Base-by-base conservation (phyloP, 2,329 filamentous ascomycete genomes). In the Botrytis porri region DNA sequence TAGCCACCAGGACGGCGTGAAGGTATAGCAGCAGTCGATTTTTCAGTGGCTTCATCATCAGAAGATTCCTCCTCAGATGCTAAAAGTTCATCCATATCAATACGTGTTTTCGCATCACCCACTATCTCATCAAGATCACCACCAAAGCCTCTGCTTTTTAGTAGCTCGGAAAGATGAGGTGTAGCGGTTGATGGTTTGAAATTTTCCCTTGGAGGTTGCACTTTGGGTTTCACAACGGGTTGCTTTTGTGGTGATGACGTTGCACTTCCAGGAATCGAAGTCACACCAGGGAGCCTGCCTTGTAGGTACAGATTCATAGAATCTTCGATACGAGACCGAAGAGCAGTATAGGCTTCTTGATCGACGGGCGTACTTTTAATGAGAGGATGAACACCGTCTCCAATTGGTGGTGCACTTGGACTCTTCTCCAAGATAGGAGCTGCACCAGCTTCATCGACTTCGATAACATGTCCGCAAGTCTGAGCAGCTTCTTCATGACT, bases 401-500 rank as follows among this genome's bases (percentile, higher is more conserved):
- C 88, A 70, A 75, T 79, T 48, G 80, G 75, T 43, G 73, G 75
- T 48, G 73, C 62, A 45, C 74, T 71, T 35, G 78, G 75, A 29
- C 62, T 74, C 75, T 81, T 85, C 71, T 84, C 84, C 71, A 84
- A 83, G 45, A 83, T 84, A 71, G 86, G 82, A 73, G 86, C 80
- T 70, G 82, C 82, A 62, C 85, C 85, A 41, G 82, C 82, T 71
- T 92, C 89, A 76, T 92, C 88, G 75, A 88, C 85, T 78, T 97
- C 93, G 73, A 97, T 89, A 20, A 92, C 89, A 77, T 95, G 91
- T 70, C 96, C 96, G 78, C 94, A 97, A 74, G 93, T 92, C 72
- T 95, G 87, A 48, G 95, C 96, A 75, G 96, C 96, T 79, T 95
- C 93, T 82, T 98, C 95, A 80, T 99, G 96, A 78, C 94, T 98